A percentile compares a stretch with the other conserved stretches of the same genome.
phyloP scores from a whole-genome alignment of 1,284 basidiomycete genomes.

The Ustilago crameri region DNA sequence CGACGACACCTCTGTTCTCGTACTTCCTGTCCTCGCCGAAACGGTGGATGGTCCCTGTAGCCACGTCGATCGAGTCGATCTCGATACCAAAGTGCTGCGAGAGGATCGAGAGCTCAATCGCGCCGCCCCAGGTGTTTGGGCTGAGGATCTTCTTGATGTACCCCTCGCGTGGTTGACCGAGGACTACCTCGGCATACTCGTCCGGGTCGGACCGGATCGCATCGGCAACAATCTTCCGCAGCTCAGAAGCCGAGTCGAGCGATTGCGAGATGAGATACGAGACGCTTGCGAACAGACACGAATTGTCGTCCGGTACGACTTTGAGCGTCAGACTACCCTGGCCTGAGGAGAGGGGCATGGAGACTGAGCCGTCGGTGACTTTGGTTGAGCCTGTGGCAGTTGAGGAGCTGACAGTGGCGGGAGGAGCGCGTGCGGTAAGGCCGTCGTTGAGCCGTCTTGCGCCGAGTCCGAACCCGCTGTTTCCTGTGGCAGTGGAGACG shows the following conservation, averaged over 20 bases:
- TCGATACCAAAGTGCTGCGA: constrained; percentile 38
- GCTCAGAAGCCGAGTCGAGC: constrained; percentile 14
- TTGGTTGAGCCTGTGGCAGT: constrained; percentile 1
- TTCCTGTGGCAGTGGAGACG: constrained; percentile 22
- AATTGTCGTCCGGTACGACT: constrained; percentile 59
- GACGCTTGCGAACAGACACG: constrained; percentile 55
- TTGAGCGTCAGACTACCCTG: constrained; percentile 28
- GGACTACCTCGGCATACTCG: constrained; percentile 45
- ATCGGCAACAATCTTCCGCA: constrained; percentile 37
- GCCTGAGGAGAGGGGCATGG: constrained; percentile 11
- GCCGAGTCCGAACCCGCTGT: constrained; percentile 13
- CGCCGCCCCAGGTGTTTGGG: constrained; percentile 51
- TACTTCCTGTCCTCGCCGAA: constrained; percentile 50
- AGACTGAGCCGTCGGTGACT: constrained; percentile 27
- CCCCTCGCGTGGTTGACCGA: constrained; percentile 39
- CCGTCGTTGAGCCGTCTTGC: constrained; percentile 22
- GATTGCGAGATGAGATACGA: constrained; percentile 29
- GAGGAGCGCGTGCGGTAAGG: constrained; percentile 15
- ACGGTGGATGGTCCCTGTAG: constrained; percentile 37
- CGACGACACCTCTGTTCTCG: constrained; percentile 31
- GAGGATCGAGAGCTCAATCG: constrained; percentile 53
- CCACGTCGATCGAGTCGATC: constrained; percentile 47
- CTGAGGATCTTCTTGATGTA: constrained; percentile 38
- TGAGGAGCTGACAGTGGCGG: not conserved
- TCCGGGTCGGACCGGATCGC: constrained; percentile 31